Base-by-base conservation (phyloP, 2,329 filamentous ascomycete species). In the Diplocarpon rosae region DNA sequence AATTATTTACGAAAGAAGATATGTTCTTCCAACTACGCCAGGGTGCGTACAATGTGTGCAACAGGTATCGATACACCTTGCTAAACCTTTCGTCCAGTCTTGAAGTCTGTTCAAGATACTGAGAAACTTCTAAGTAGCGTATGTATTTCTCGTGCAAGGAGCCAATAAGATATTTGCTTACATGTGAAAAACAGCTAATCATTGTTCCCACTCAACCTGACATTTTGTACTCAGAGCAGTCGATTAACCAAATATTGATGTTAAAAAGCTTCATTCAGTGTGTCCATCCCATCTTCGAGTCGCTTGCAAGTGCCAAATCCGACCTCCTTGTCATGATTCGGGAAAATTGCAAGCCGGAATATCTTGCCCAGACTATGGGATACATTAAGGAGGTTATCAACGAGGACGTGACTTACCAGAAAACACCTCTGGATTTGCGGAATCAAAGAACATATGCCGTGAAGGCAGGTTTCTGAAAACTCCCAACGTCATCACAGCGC, bases 371-470 rank as follows among this genome's bases (percentile, higher is more conserved):
- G 1, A 72, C 90, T 2, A 68, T 80, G 36, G 65, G 72, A 2
- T 64, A 83, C 1, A 88, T 98, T 41, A 66, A 75, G 36, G 66
- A 70, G 12, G 76, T 76, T 0, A 80, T 98, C 53, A 92, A 96
- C 51, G 75, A 84, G 8, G 85, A 95, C 59, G 85, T 88, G 0
- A 75, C 72, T 0, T 93, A 84, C 54, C 83, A 85, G 47, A 85
- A 74, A 37, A 78, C 81, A 16, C 83, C 92, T 0, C 70, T 96
- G 4, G 90, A 95, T 50, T 69, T 95, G 45, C 76, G 89, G 12
- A 94, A 95, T 49, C 90, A 96, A 60, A 73, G 90, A 51, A 85
- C 83, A 0, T 95, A 93, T 65, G 90, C 90, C 16, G 82, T 96
- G 28, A 92, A 83, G 66, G 78, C 80, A 57, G n/a, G 17, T 12